Evolutionary conservation across 345 rosid species (phyloP).

Genomic region (Cardamine chenopodiifolia): DNA sequence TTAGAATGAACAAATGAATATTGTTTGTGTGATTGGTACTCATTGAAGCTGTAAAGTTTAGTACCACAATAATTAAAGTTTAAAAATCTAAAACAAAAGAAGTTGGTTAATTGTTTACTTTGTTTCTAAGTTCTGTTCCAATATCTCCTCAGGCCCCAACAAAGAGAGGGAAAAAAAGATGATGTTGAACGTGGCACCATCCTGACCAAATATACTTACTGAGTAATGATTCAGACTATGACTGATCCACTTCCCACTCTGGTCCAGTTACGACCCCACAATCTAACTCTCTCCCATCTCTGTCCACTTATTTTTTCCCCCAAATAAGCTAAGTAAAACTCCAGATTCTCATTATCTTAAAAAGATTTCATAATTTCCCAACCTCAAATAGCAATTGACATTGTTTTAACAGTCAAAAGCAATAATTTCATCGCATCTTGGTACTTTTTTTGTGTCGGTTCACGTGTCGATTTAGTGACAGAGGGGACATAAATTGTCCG

Average conservation of each 20-base stretch:
- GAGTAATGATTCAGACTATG: constrained; percentile 34
- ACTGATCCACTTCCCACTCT: constrained; percentile 36
- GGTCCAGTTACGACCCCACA: constrained; percentile 32
- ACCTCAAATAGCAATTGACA: constrained; percentile 31
- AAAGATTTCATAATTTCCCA: background rate
- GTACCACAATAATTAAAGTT: background rate
- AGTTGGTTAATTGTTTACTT: constrained; percentile 19
- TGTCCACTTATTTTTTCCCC: constrained; percentile 2
- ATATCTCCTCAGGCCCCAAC: background rate
- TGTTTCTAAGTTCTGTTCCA: constrained; percentile 31
- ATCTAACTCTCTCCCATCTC: background rate
- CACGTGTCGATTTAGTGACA: constrained; percentile 37
- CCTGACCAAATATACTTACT: constrained; percentile 33
- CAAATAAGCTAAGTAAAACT: constrained; percentile 33
- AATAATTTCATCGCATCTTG: constrained; percentile 18
- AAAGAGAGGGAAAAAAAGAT: constrained; percentile 2
- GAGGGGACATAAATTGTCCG: constrained; percentile 39
- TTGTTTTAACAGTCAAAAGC: constrained; percentile 19
- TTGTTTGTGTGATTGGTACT: constrained; percentile 18
- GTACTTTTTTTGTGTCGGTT: constrained; percentile 35
- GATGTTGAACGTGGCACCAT: constrained; percentile 35
- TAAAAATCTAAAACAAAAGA: background rate
- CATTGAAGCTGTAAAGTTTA: constrained; percentile 11
- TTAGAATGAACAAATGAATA: background rate
- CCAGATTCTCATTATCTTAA: constrained; percentile 21